These are phyloP conservation scores for Lasiodiplodia gonubiensis DNA, from an alignment of 2,329 filamentous ascomycete species.

Conservation along the genomic window DNA sequence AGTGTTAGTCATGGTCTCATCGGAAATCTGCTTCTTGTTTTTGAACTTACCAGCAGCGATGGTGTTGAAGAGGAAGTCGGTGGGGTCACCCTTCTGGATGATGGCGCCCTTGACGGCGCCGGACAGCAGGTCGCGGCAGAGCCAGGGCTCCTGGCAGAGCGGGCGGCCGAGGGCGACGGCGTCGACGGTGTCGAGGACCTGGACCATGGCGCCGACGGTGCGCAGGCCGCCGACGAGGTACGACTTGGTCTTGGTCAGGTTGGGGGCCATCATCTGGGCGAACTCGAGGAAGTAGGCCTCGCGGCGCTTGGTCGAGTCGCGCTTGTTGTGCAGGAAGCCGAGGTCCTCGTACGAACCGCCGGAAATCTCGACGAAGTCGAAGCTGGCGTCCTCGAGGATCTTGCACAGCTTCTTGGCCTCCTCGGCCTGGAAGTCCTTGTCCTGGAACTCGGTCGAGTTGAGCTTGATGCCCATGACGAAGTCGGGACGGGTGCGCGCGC, in stretches of 20 bases:
- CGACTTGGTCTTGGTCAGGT: slow-evolving; percentile 58
- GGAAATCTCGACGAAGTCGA: slow-evolving; percentile 62
- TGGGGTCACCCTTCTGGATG: slow-evolving; percentile 27
- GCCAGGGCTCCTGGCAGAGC: slow-evolving; percentile 57
- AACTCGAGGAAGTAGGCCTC: slow-evolving; percentile 65
- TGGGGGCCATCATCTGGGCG: slow-evolving; percentile 58
- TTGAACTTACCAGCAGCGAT: slow-evolving; percentile 25
- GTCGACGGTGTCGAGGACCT: slow-evolving; percentile 61
- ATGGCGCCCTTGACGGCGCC: slow-evolving; percentile 47
- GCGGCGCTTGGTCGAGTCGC: slow-evolving; percentile 60
- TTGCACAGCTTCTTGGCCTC: slow-evolving; percentile 55
- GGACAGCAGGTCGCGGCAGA: slow-evolving; percentile 53
- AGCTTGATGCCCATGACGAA: slow-evolving; percentile 60
- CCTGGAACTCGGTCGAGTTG: slow-evolving; percentile 59
- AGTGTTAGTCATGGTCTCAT: background rate
- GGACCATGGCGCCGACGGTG: slow-evolving; percentile 61
- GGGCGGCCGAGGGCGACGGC: slow-evolving; percentile 65
- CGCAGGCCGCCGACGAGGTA: slow-evolving; percentile 65
- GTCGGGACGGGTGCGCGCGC: slow-evolving; percentile 35
- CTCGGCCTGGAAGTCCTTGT: slow-evolving; percentile 53
- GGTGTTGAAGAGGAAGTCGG: slow-evolving; percentile 29
- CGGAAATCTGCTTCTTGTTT: background rate
- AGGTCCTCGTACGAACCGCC: slow-evolving; percentile 64
- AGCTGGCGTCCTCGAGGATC: slow-evolving; percentile 52
- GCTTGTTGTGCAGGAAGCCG: slow-evolving; percentile 56